These are phyloP conservation scores for Stevia rebaudiana DNA, from an alignment of 140 eudicot genomes.

Conservation along the genomic window DNA sequence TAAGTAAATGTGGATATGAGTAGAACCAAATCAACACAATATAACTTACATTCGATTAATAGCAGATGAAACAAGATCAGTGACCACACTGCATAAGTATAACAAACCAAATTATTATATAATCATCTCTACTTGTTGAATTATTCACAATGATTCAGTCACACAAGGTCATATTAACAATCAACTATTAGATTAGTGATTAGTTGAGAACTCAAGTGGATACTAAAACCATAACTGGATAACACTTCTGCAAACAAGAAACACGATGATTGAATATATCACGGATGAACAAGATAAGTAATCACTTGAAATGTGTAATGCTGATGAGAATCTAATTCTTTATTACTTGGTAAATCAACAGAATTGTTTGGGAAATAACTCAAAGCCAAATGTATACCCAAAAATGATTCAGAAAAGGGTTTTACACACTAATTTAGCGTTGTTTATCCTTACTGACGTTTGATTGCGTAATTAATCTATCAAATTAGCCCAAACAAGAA, in stretches of 20 bases:
- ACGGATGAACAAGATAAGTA: not conserved
- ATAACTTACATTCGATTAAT: not conserved
- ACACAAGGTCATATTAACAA: constrained; percentile 1
- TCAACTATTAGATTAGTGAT: not conserved
- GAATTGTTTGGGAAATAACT: not conserved
- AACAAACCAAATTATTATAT: constrained; percentile 1
- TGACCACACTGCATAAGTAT: not conserved
- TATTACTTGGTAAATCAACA: not conserved
- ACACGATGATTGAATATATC: not conserved
- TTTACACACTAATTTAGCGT: not conserved
- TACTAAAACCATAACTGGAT: not conserved
- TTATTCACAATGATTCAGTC: not conserved
- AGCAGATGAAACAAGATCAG: not conserved
- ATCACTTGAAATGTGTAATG: not conserved
- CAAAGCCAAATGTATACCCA: not conserved
- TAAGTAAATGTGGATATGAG: not conserved
- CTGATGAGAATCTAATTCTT: not conserved
- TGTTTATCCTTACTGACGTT: constrained; percentile 2
- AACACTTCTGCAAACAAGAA: not conserved
- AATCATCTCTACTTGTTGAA: not conserved
- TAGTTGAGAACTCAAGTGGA: no score
- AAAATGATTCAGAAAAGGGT: not conserved
- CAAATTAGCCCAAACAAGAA: constrained; percentile 1
- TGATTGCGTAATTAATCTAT: not conserved
- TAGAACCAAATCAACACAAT: not conserved